phyloP scores from a whole-genome alignment of 2,329 filamentous ascomycete species.

The Paramyrothecium roridum region DNA sequence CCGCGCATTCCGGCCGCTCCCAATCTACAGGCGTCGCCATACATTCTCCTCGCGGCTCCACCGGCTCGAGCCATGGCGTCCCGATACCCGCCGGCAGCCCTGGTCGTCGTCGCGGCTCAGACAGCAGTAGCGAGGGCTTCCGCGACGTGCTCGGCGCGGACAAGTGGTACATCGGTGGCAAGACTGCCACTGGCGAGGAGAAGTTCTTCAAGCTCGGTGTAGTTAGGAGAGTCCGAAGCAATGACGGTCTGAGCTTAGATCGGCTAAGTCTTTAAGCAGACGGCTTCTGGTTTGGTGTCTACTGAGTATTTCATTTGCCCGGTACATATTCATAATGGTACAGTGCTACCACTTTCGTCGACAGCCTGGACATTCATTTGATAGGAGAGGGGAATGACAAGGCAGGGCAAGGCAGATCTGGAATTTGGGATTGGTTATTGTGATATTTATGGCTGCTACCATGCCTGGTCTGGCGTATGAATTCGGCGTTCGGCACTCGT shows the following conservation, averaged over 20 bases:
- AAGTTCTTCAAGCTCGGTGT: constrained; percentile 79
- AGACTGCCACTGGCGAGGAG: constrained; percentile 74
- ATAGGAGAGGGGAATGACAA: not conserved
- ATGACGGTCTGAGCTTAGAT: constrained; percentile 72
- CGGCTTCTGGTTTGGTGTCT: not conserved
- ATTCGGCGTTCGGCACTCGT: constrained; percentile 6
- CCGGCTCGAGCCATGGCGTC: constrained; percentile 11
- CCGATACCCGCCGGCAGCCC: constrained; percentile 37
- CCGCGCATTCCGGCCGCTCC: constrained; percentile 19
- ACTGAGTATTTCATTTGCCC: no score
- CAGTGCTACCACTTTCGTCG: not conserved
- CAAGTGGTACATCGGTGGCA: constrained; percentile 79
- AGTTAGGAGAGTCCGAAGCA: constrained; percentile 68
- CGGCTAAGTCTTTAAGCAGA: constrained; percentile 67
- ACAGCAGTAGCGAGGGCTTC: constrained; percentile 74
- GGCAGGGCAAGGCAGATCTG: no score
- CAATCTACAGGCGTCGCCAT: constrained; percentile 23
- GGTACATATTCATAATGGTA: no score
- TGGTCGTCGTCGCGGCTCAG: constrained; percentile 61
- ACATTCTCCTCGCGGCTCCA: constrained; percentile 20
- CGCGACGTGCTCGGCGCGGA: constrained; percentile 68
- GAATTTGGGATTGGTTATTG: not conserved
- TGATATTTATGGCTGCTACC: not conserved
- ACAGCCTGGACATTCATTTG: constrained; percentile 4
- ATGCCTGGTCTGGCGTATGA: constrained; percentile 4